Evolutionary conservation across 1,284 basidiomycete species (phyloP), one percentile per base, ranked within the genome.

Genomic region (Meira miltonrushii): DNA sequence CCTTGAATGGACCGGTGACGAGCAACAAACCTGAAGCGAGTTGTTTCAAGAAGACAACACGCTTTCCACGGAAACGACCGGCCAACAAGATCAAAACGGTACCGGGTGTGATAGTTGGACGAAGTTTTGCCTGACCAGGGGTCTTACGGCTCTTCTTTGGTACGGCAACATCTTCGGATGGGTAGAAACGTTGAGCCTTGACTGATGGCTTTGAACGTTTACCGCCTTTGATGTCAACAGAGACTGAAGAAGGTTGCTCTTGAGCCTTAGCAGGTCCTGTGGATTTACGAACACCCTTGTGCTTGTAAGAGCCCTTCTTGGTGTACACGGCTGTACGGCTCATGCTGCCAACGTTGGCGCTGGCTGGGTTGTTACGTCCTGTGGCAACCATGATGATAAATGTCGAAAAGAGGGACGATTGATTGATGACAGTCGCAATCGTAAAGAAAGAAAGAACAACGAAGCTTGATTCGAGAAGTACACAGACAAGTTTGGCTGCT

Each of bases 1-100:
- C 79, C 86, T 94, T 96, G 87, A 87, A 97, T 59, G 95, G 95
- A 64, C 95, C 95, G 54, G 92, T 94, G 77, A 98, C 92, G 81
- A 99, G 85, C 75, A 99, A 82, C 74, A 98, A 82, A 66, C 94
- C 94, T 69, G 89, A 91, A 74, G 86, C 85, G 80, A 98, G 83
- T 84, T 95, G 92, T 86, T 96, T 96, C 82, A 99, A 84, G 83
- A 93, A 95, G 60, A 99, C 92, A 69, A 98, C 95, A 55, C 95
- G 87, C 86, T 97, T 97, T 72, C 95, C 95, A 72, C 90, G 84
- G 89, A 93, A 98, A 79, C 94, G 90, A 78, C 95, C 95, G 69
- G 94, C 93, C 72, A 99, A 86, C 75, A 99, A 84, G 81, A 99
- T 97, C 71, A 99, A 84, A 78, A 99, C 85, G 77, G 92, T 89